These are phyloP conservation scores for Margaritispora aquatica DNA, from an alignment of 495 filamentous ascomycete genomes.

Conservation along the genomic window DNA sequence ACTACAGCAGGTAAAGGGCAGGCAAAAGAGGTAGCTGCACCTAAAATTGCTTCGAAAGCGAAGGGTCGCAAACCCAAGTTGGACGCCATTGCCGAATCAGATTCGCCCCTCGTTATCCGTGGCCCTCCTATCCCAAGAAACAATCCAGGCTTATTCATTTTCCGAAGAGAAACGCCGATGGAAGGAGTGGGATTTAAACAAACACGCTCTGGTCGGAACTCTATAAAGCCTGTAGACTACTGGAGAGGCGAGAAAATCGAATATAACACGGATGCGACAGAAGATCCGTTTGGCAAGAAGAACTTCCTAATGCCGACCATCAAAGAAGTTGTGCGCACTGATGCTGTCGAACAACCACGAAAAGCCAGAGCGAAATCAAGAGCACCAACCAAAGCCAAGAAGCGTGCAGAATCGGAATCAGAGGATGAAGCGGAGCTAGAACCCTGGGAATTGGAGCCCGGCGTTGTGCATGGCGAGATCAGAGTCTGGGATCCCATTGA, in stretches of 20 bases:
- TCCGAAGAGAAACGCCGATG: slow-evolving; percentile 60
- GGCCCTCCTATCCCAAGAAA: slow-evolving; percentile 46
- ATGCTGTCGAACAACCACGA: slow-evolving; percentile 41
- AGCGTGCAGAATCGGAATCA: slow-evolving; percentile 14
- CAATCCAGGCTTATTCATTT: slow-evolving; percentile 59
- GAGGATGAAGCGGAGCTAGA: slow-evolving; percentile 35
- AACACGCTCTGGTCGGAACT: slow-evolving; percentile 47
- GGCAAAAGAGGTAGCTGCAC: background rate
- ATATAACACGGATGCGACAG: slow-evolving; percentile 52
- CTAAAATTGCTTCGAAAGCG: slow-evolving; percentile 2
- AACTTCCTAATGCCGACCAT: slow-evolving; percentile 55
- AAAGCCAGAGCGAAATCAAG: slow-evolving; percentile 19
- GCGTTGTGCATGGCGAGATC: slow-evolving; percentile 38
- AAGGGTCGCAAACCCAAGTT: slow-evolving; percentile 14
- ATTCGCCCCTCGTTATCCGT: slow-evolving; percentile 30
- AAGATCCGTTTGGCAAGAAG: slow-evolving; percentile 33
- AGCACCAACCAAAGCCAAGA: slow-evolving; percentile 8
- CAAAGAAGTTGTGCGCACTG: slow-evolving; percentile 68
- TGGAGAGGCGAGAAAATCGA: slow-evolving; percentile 81
- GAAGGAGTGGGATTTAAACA: slow-evolving; percentile 35
- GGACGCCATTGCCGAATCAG: slow-evolving; percentile 19
- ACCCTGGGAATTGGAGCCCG: slow-evolving; percentile 42
- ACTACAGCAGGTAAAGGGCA: background rate
- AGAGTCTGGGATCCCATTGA: slow-evolving; percentile 41
- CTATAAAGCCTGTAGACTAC: slow-evolving; percentile 70